These are phyloP conservation scores for Myochromella boudieri DNA, from an alignment of 768 basidiomycete species.

Conservation along the genomic window DNA sequence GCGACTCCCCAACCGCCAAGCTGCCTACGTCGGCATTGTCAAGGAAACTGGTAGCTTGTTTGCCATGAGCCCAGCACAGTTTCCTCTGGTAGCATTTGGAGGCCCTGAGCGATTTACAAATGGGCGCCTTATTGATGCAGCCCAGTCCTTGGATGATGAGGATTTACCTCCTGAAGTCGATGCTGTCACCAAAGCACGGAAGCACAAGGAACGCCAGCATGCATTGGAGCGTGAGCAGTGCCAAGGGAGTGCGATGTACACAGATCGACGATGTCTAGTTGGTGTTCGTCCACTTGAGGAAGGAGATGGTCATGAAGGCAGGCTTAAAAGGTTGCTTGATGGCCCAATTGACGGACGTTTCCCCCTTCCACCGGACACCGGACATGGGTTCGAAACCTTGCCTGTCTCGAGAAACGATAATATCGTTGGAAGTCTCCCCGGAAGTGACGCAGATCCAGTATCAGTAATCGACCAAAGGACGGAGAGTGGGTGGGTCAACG, in stretches of 20 bases:
- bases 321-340: slow-evolving; percentile 56
- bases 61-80: slow-evolving; percentile 81
- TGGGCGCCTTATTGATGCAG: slow-evolving; percentile 25
- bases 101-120: slow-evolving; percentile 22
- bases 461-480: background rate
- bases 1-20: slow-evolving; percentile 47
- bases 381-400: slow-evolving; percentile 8
- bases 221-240: slow-evolving; percentile 15
- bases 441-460: background rate
- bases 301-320: slow-evolving; percentile 43
- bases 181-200: slow-evolving; percentile 42
- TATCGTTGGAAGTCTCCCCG: background rate
- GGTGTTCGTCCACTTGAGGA: slow-evolving; percentile 59
- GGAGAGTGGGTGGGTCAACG: slow-evolving; percentile 14
- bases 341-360: slow-evolving; percentile 40
- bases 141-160: slow-evolving; percentile 12
- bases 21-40: slow-evolving; percentile 82
- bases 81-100: slow-evolving; percentile 79
- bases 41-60: slow-evolving; percentile 73
- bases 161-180: slow-evolving; percentile 45
- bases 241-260: slow-evolving; percentile 10
- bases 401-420: slow-evolving; percentile 5
- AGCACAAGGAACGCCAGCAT: slow-evolving; percentile 22
- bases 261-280: slow-evolving; percentile 58
- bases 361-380: slow-evolving; percentile 9